Evolutionary conservation across 441 rosid genomes (phyloP), one percentile per base, ranked within the genome.

Genomic region (Mallotus japonicus): DNA sequence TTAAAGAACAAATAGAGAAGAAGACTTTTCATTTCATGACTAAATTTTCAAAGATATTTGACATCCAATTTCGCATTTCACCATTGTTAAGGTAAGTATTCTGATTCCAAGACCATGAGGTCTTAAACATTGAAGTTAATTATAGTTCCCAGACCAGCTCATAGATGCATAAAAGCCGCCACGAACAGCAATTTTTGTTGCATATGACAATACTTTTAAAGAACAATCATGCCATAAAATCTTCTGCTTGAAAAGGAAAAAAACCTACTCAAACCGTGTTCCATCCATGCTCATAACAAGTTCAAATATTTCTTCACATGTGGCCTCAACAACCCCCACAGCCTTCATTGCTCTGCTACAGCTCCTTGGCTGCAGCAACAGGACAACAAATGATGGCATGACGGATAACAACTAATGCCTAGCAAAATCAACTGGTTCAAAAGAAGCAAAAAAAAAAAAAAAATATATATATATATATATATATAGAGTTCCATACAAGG

Each of bases 271-370:
- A 84, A 88, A 94, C 80, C 98, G 90, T 73, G 92, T 88, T 71
- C 95, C 96, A 80, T 96, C 99, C 99, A 96, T 96, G 94, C 97
- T 94, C 99, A 93, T 93, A 74, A 96, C 83, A 85, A 92, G 98
- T 84, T 89, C 92, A 83, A 96, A 96, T 85, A 96, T 91, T 82
- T 96, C 97, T 82, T 94, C 99, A 83, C 98, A 96, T 60, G 92
- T 84, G 69, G 98, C 98, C 80, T 96, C 98, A 78, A 96, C 96
- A 59, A 92, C 98, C 69, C 99, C 99, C 42, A 91, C 99, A 82
- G 98, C 99, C 82, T 91, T 96, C 98, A 96, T 96, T 78, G 99
- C 99, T 82, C 93, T 87, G 85, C 97, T 96, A 84, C 98, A 94
- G 90, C 99, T 96, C 85, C 99, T 94, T 74, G 99, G 98, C 99